Conservation (phyloP, 257 asterid species). For the Pogostemon cablin region DNA sequence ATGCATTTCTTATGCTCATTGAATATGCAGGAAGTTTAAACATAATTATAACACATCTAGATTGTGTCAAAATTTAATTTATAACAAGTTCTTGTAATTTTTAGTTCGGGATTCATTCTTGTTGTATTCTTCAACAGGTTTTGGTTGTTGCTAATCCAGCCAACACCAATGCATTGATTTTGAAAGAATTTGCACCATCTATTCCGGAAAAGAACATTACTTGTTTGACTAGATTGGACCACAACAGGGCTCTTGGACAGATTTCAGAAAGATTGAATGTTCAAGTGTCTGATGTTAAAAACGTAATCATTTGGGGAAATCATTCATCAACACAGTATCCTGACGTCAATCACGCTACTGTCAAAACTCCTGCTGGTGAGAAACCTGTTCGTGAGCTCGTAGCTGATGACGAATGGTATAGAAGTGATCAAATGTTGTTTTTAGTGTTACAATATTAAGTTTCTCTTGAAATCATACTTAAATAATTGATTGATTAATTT, state of each 20-base stretch:
- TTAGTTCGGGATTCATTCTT: background rate
- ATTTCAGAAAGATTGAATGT: slow-evolving; percentile 77
- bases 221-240: slow-evolving; percentile 95
- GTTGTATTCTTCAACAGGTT: slow-evolving; percentile 51
- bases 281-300: slow-evolving; percentile 86
- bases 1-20: background rate
- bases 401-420: slow-evolving; percentile 76
- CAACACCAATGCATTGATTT: slow-evolving; percentile 88
- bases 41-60: background rate
- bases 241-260: slow-evolving; percentile 98
- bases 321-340: slow-evolving; percentile 97
- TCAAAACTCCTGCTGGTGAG: slow-evolving; percentile 71
- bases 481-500: background rate
- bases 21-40: background rate
- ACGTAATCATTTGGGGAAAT: slow-evolving; percentile 94
- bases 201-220: slow-evolving; percentile 81
- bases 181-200: slow-evolving; percentile 93
- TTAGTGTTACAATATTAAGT: background rate
- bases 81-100: background rate
- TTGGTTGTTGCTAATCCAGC: slow-evolving; percentile 98
- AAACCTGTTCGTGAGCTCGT: slow-evolving; percentile 82
- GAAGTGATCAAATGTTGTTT: background rate
- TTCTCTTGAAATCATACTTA: background rate
- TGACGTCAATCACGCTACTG: slow-evolving; percentile 88
- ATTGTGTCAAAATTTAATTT: background rate